These are phyloP conservation scores for Trichoderma atroviride DNA, from an alignment of 2,329 filamentous ascomycete genomes.

Conservation along the genomic window DNA sequence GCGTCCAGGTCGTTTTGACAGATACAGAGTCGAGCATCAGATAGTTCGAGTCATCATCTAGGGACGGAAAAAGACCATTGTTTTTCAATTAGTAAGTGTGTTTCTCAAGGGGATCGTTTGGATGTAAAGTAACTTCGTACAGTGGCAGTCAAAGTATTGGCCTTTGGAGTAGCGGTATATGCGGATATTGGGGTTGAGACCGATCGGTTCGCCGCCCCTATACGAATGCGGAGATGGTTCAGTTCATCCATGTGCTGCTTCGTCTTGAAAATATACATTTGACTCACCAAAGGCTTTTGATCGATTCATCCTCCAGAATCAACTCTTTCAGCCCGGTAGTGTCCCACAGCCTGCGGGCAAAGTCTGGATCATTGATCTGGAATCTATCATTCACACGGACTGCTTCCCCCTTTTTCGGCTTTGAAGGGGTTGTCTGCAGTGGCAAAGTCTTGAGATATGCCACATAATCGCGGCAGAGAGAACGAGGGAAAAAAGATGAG, in stretches of 20 bases:
- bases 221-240: conserved; percentile 28
- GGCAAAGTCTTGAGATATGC: conserved; percentile 70
- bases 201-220: conserved; percentile 83
- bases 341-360: conserved; percentile 76
- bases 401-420: conserved; percentile 78
- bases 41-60: conserved; percentile 85
- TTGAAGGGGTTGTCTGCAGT: conserved; percentile 74
- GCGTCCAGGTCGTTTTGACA: conserved; percentile 78
- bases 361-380: conserved; percentile 74
- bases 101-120: background rate
- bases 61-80: background rate
- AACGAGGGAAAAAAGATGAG: conserved; percentile 72
- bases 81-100: background rate
- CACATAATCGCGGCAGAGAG: conserved; percentile 75
- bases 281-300: conserved; percentile 50
- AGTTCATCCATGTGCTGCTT: background rate
- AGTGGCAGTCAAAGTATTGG: conserved; percentile 92
- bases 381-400: conserved; percentile 88
- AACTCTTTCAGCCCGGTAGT: conserved; percentile 73
- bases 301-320: conserved; percentile 46
- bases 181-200: conserved; percentile 84
- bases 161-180: conserved; percentile 84
- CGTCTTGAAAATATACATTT: background rate
- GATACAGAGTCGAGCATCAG: conserved; percentile 49
- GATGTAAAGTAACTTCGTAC: conserved; percentile 52